A percentile compares a stretch with the other conserved stretches of the same genome.
Evolutionary conservation across 1,139 yeast species (phyloP).

Genomic region (Magnusiomyces ingens): DNA sequence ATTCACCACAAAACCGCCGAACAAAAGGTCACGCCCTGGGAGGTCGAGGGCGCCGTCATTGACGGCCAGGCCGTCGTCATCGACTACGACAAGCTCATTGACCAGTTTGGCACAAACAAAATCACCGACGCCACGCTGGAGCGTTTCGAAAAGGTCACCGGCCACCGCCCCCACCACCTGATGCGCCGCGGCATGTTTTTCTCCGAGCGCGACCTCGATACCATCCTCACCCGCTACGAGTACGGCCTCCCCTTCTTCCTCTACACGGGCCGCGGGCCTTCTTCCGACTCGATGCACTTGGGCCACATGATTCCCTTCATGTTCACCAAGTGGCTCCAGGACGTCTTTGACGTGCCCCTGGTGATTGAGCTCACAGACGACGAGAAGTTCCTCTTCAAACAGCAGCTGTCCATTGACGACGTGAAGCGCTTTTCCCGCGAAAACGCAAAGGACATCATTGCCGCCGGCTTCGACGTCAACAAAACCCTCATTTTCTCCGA

Average conservation of each 20-base stretch:
- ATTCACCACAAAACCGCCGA: slow-evolving; percentile 13
- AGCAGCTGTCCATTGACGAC: slow-evolving; percentile 77
- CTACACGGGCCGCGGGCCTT: slow-evolving; percentile 98
- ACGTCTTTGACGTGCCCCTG: slow-evolving; percentile 94
- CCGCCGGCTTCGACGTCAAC: slow-evolving; percentile 90
- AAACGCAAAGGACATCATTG: slow-evolving; percentile 89
- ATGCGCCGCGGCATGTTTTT: slow-evolving; percentile 89
- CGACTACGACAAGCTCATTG: slow-evolving; percentile 81
- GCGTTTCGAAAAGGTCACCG: slow-evolving; percentile 76
- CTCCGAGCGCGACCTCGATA: slow-evolving; percentile 79
- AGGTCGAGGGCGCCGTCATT: slow-evolving; percentile 96
- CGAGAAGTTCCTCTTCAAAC: slow-evolving; percentile 94
- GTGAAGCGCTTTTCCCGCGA: slow-evolving; percentile 65
- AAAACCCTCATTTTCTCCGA: slow-evolving; percentile 95
- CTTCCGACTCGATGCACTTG: slow-evolving; percentile 89
- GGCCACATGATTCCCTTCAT: slow-evolving; percentile 96
- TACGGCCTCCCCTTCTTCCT: slow-evolving; percentile 92
- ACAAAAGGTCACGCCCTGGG: slow-evolving; percentile 92
- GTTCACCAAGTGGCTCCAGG: slow-evolving; percentile 97
- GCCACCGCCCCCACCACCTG: slow-evolving; percentile 88
- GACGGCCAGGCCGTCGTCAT: slow-evolving; percentile 86
- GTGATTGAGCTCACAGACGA: slow-evolving; percentile 96
- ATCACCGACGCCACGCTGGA: slow-evolving; percentile 64
- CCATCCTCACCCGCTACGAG: slow-evolving; percentile 81
- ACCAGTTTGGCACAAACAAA: slow-evolving; percentile 78